Base-by-base conservation (phyloP, 2,329 filamentous ascomycete genomes). In the Diaporthe capsici region DNA sequence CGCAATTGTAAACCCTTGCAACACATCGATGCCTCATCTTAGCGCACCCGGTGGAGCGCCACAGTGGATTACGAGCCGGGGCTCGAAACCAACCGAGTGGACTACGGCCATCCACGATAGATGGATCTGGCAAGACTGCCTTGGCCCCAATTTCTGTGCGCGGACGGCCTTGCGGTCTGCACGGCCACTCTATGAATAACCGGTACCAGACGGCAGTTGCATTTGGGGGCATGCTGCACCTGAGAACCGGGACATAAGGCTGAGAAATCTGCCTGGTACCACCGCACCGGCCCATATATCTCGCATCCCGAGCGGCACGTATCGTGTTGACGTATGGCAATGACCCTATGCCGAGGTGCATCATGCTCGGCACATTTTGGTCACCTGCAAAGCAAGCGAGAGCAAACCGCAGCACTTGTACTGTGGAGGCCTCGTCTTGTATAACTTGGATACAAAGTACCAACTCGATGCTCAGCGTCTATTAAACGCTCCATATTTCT, bases 31-130 rank as follows among this genome's bases (percentile, higher is more conserved):
- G 34, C 34, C 34, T 72, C n/a, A 63, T 73, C 47, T 51, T 73
- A 68, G 65, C 47, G 47, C 22, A 28, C n/a, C 8, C 71, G 28
- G 71, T 42, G 71, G 58, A 53, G 71, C 71, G 34, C 71, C 71
- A 44, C 58, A 31, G 71, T 73, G 71, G 71, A 55, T 65, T 53
- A 65, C 28, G 34, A 34, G 58, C 71, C 58, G 39, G 71, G 71
- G 47, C 57, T 39, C 47, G 71, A 73, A 73, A 73, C 71, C 34
- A 63, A 63, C 71, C 34, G 61, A 73, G 71, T n/a, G 47, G 71
- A 44, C 17, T 73, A 39, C 61, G 17, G 44, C n/a, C 34, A 51
- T 39, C 44, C 65, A 20, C 31, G 47, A 17, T 1, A 28, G 25
- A 37, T 53, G 47, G 47, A 28, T 68, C 47, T 53, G 28, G 65